Base-by-base conservation (phyloP, 257 asterid species). In the Solanum sitiens region DNA sequence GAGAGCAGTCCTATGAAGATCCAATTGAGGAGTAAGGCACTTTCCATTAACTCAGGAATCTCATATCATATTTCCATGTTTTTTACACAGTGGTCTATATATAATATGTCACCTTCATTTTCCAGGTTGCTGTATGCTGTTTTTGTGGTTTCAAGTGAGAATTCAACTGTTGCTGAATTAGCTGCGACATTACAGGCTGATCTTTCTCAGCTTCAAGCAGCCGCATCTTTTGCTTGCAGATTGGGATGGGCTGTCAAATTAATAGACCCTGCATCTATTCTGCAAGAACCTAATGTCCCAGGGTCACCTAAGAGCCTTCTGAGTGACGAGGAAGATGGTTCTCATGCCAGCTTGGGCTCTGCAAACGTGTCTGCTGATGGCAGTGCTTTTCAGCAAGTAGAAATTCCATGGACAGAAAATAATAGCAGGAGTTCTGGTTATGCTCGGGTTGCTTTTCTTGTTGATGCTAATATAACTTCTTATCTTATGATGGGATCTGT, bases 401-500 rank as follows among this genome's bases (percentile, higher is more conserved):
- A 95, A 86, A 91, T 83, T 87, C 89, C 91, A 45, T 95, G 96
- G 98, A 87, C 97, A 83, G 99, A 95, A 83, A 93, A 93, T 91
- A 86, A 89, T 83, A 87, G 75, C 83, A 90, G 93, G 75, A 92
- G 93, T 84, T 88, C 95, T 76, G 99, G 95, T 92, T 93, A 94
- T 91, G 90, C 95, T 87, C 98, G 98, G 83, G 99, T 96, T 86
- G 99, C 99, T 87, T 97, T 97, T 91, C 96, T 97, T 87, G 99
- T 97, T 53, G 99, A 97, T 91, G 99, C 99, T 86, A 97, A 97
- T 92, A 97, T 97, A 88, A 97, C 99, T 45, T 96, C 99, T 86
- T 97, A 97, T 91, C 98, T 97, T 87, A 97, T 97, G 99, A 97
- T 97, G 99, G 99, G 99, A 91, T 97, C 99, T 92, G 99, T 97